Base-by-base conservation (phyloP, 345 rosid genomes). In the Nephelium lappaceum region DNA sequence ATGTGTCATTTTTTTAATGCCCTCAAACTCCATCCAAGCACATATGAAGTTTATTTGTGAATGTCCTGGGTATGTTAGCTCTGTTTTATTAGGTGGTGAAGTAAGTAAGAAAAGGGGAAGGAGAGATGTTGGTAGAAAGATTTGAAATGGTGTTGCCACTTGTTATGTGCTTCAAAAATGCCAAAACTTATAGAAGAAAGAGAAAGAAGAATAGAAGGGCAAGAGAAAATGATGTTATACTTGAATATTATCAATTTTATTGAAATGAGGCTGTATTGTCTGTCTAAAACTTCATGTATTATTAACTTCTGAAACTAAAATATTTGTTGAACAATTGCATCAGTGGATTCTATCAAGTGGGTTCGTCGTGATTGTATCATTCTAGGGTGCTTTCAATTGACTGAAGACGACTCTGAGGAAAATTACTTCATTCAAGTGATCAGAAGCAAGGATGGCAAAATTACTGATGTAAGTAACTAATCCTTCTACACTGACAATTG, bases 291-390 rank as follows among this genome's bases (percentile, higher is more conserved):
- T 8, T 73, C 47, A 27, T 60, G 39, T 64, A 9, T 47, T 53
- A 25, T 74, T 49, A 38, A 53, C 45, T 68, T 75, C 45, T 75
- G 75, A 66, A 72, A 83, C 86, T 85, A 76, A 85, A 39, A 23
- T 64, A 5, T 81, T 77, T 70, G 47, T 76, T 77, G 69, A 78
- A 65, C 80, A 67, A 77, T 75, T 86, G 85, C 82, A 74, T 84
- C 95, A 93, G 98, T 96, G 87, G 98, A 96, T 91, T 89, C 92
- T 80, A 86, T 96, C 85, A 86, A 73, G 83, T 96, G 99, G 99
- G 81, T 96, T 63, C 92, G 91, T 68, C 80, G 36, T 49, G 94
- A 91, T 85, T 90, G 92, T 81, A 88, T 96, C 45, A 63, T 96
- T 69, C 69, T 96, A 1, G 99, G 99, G 72, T 89, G 97, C 90